Evolutionary conservation across 257 asterid species (phyloP).

Genomic region (Rauvolfia tetraphylla): DNA sequence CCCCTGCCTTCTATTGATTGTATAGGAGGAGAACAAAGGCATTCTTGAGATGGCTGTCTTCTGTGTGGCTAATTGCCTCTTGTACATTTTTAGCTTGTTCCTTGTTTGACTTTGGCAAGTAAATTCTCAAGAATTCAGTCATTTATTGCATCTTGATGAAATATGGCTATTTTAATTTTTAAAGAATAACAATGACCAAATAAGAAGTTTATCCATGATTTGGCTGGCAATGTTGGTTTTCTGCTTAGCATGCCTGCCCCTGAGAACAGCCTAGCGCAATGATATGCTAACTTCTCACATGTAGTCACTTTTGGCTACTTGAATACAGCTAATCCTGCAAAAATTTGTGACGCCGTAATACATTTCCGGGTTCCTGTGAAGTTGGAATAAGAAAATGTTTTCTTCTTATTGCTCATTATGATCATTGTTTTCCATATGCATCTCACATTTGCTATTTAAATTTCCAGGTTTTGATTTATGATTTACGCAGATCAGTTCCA

Average conservation of each 20-base stretch:
- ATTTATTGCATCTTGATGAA: not conserved
- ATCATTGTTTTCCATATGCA: not conserved
- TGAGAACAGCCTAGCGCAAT: not conserved
- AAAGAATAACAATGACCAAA: too few relatives aligned
- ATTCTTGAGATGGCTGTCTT: not conserved
- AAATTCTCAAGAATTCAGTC: not conserved
- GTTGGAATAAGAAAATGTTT: not conserved
- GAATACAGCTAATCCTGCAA: not conserved
- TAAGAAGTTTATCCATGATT: not conserved
- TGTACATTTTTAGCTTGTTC: not conserved
- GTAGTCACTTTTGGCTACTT: not conserved
- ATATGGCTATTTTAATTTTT: not conserved
- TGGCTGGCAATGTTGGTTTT: not conserved
- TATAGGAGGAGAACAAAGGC: not conserved
- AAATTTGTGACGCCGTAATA: not conserved
- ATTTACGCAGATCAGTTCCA: conserved; percentile 79
- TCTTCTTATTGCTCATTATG: not conserved
- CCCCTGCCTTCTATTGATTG: not conserved
- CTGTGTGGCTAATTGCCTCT: not conserved
- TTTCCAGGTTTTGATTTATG: conserved; percentile 73
- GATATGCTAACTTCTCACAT: not conserved
- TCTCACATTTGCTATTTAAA: conserved; percentile 16
- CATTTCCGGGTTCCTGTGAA: not conserved
- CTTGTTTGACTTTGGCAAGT: not conserved
- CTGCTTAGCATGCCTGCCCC: not conserved